A percentile compares a stretch with the other conserved stretches of the same genome.
Evolutionary conservation across 371 early-diverging fungal genomes (phyloP).

Genomic region (Mucor velutinosus): DNA sequence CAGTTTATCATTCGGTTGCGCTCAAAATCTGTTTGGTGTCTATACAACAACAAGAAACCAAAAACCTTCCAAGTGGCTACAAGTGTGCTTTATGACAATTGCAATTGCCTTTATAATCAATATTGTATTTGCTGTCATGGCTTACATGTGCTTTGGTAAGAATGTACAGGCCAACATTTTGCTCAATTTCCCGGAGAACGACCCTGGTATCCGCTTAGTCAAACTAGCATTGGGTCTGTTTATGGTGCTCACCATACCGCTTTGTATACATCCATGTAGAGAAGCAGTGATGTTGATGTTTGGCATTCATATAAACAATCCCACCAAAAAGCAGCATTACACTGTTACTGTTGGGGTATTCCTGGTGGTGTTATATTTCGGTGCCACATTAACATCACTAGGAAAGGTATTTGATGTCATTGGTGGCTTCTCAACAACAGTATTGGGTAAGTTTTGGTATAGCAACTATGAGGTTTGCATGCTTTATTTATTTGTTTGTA

Average conservation of each 20-base stretch:
- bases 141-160: constrained; percentile 56
- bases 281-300: constrained; percentile 50
- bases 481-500: neutral
- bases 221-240: constrained; percentile 48
- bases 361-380: constrained; percentile 39
- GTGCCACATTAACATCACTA: constrained; percentile 46
- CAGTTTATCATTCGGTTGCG: constrained; percentile 19
- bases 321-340: constrained; percentile 45
- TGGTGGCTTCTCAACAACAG: constrained; percentile 60
- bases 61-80: constrained; percentile 41
- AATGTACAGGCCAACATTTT: constrained; percentile 54
- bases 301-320: constrained; percentile 29
- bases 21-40: constrained; percentile 55
- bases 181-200: constrained; percentile 52
- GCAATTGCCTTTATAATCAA: constrained; percentile 46
- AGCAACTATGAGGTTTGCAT: neutral
- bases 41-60: constrained; percentile 43
- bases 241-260: constrained; percentile 52
- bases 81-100: constrained; percentile 40
- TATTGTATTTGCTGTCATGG: constrained; percentile 53
- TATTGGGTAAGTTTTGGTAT: constrained; percentile 26
- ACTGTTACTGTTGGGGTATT: constrained; percentile 40
- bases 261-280: constrained; percentile 55
- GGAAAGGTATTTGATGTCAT: constrained; percentile 56
- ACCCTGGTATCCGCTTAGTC: constrained; percentile 49